Evolutionary conservation across 2,329 filamentous ascomycete genomes (phyloP), one percentile per base, ranked within the genome.

Genomic region (Colletotrichum sp.): DNA sequence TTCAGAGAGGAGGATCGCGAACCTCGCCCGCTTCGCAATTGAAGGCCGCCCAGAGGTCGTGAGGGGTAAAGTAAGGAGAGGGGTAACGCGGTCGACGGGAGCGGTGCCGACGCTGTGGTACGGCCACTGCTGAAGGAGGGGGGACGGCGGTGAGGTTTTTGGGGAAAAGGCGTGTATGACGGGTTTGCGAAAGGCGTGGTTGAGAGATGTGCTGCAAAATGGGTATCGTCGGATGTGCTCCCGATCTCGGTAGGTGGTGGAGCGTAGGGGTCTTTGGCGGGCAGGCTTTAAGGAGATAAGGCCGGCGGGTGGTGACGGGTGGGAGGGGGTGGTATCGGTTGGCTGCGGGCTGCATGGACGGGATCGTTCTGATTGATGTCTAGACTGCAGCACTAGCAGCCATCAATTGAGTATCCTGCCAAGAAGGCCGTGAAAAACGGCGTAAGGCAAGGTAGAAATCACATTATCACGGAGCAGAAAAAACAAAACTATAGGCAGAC

Each of bases 151-250:
- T 72, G 44, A 66, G 24, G 39, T 67, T 34, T 67, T 69, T 52
- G 62, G 28, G 28, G 28, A 49, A 57, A 64, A 59, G 30, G 71
- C 66, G 57, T 34, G 24, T 16, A 30, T 24, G 71, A 24, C 36
- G 44, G 44, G n/a, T 21, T 52, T 52, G 44, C 44, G 44, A 52
- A 28, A 30, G 34, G 69, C 60, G 68, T 21, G 15, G 15, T 24
- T 12, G 73, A 57, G 24, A 28, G 60, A 52, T 52, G 44, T 52
- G n/a, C 13, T 26, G 68, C 16, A 73, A 64, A 65, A 73, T 76
- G 74, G 74, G 64, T 76, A 76, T 74, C 74, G 65, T 76, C 74
- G 74, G 74, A 57, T 74, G 74, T 62, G 64, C 59, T 65, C 34
- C 74, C 74, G 74, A 69, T 39, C 62, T 76, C 74, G 74, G 74